These are phyloP conservation scores for Lepraria neglecta DNA, from an alignment of 495 filamentous ascomycete species.

Conservation along the genomic window DNA sequence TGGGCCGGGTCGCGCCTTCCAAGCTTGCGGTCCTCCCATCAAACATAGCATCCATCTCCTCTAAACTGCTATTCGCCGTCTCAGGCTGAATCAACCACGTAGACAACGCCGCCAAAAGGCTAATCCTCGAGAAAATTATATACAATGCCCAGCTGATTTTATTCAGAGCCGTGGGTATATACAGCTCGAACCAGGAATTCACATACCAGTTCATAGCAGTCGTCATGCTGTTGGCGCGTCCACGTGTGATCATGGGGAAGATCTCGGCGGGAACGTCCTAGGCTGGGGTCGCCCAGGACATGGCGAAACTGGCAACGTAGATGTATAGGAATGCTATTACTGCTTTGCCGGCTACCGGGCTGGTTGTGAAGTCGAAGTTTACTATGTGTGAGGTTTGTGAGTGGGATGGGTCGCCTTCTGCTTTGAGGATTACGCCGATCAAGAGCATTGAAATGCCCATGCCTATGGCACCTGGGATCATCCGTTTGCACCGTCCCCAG, in stretches of 20 bases:
- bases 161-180: conserved; percentile 45
- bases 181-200: conserved; percentile 40
- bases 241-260: conserved; percentile 57
- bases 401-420: conserved; percentile 9
- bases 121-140: conserved; percentile 43
- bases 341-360: conserved; percentile 1
- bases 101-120: conserved; percentile 49
- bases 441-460: conserved; percentile 43
- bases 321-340: conserved; percentile 57
- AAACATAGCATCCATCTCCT: conserved; percentile 45
- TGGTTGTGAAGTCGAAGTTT: conserved; percentile 4
- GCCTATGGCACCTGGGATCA: conserved; percentile 50
- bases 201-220: conserved; percentile 57
- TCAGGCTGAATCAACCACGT: conserved; percentile 52
- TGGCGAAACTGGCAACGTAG: conserved; percentile 56
- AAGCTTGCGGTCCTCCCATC: too few species aligned
- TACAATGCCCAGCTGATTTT: conserved; percentile 52
- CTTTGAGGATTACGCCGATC: conserved; percentile 37
- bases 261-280: conserved; percentile 64
- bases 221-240: conserved; percentile 56
- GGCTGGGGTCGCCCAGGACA: conserved; percentile 52
- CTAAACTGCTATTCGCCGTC: conserved; percentile 44
- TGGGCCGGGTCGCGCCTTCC: too few species aligned
- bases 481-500: conserved; percentile 56
- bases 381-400: conserved; percentile 5